Evolutionary conservation across 2,329 filamentous ascomycete genomes (phyloP).

Genomic region (Cladosporium phlei): DNA sequence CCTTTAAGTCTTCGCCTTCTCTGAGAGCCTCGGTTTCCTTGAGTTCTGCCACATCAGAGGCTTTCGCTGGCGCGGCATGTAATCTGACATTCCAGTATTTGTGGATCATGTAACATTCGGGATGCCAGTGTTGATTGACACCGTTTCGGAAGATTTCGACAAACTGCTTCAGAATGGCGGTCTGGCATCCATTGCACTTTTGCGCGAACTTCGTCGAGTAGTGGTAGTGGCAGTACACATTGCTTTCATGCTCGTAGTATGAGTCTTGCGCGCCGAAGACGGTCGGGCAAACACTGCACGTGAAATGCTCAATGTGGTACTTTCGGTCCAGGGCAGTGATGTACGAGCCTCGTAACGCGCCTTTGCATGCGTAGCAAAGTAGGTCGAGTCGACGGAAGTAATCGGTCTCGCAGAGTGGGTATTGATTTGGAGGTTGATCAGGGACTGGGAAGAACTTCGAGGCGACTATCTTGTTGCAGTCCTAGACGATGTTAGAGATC

Average conservation of each 20-base stretch:
- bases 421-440: slow-evolving; percentile 82
- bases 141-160: slow-evolving; percentile 98
- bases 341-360: slow-evolving; percentile 90
- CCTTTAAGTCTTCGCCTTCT: slow-evolving; percentile 33
- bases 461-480: slow-evolving; percentile 93
- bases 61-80: slow-evolving; percentile 35
- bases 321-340: slow-evolving; percentile 97
- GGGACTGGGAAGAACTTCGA: slow-evolving; percentile 99
- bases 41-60: slow-evolving; percentile 31
- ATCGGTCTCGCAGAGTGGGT: slow-evolving; percentile 94
- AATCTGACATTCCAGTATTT: slow-evolving; percentile 99
- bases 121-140: slow-evolving; percentile 98
- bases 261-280: slow-evolving; percentile 98
- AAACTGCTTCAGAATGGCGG: slow-evolving; percentile 96
- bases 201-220: slow-evolving; percentile 98
- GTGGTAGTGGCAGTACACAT: slow-evolving; percentile 97
- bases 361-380: slow-evolving; percentile 86
- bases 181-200: slow-evolving; percentile 92
- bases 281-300: slow-evolving; percentile 91
- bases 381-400: slow-evolving; percentile 91
- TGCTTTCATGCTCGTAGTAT: slow-evolving; percentile 96
- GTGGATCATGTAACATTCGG: slow-evolving; percentile 99
- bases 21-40: slow-evolving; percentile 21
- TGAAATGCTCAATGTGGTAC: slow-evolving; percentile 99
- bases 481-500: slow-evolving; percentile 54